Base-by-base conservation (phyloP, 2,329 filamentous ascomycete genomes). In the Beauveria medogensis region DNA sequence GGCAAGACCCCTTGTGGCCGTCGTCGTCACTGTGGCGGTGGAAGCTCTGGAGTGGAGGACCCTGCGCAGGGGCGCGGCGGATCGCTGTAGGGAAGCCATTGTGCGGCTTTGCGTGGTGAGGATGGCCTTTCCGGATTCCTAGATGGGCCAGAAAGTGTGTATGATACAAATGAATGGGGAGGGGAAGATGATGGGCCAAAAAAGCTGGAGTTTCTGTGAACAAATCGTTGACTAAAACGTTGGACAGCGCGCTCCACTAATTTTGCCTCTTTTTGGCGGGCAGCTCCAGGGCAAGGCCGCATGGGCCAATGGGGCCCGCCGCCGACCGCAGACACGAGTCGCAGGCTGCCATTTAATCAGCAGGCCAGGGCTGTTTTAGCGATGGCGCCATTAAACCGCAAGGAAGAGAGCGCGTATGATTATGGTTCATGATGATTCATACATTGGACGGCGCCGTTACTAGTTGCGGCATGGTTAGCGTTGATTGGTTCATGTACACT, bases 31-130 rank as follows among this genome's bases (percentile, higher is more conserved):
- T 22, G 26, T 28, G 22, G 52, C 51, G 10, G 52, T 30, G 20
- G 55, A 20, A 12, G 55, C 44, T 47, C 48, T 52, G 59, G 69
- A 66, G 63, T 69, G 66, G 37, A 80, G 67, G 37, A 72, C 76
- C 63, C 73, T 72, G 60, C 77, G 74, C 20, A 80, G 69, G 57
- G 78, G 78, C 56, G 69, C 71, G 44, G 75, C 76, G 34, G 74
- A 73, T 64, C 75, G 73, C 62, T 74, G 75, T 40, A 81, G 70
- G 3, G 74, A 72, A 26, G 74, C 69, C 75, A 78, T 79, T 34
- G 54, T 53, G 28, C 28, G 57, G 50, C 51, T 47, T 20, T 59
- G 44, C 20, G 9, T 37, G 16, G 59, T 56, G 62, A 48, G 14
- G 16, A 41, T 37, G 59, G 24, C 24, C 12, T 44, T 50, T 14